phyloP scores from a whole-genome alignment of 768 basidiomycete species.

The Termitomyces sp. region DNA sequence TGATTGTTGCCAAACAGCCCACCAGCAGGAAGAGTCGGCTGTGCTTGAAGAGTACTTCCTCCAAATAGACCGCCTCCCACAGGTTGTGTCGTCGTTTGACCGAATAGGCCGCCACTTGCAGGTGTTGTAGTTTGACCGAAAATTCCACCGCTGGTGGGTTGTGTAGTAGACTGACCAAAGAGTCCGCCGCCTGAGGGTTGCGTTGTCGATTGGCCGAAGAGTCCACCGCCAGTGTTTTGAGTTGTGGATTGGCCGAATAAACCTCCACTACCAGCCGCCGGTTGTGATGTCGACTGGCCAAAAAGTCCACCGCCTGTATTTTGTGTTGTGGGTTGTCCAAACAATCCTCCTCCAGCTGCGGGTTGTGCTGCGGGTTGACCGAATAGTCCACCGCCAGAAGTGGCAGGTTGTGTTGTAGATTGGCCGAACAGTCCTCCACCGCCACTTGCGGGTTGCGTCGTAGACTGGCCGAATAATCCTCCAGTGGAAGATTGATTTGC shows the following conservation, averaged over 20 bases:
- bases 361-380: conserved; percentile 17
- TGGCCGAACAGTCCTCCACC: conserved; percentile 34
- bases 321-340: conserved; percentile 26
- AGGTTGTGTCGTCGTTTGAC: conserved; percentile 22
- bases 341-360: conserved; percentile 26
- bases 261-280: conserved; percentile 6
- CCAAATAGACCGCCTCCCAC: conserved; percentile 21
- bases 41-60: conserved; percentile 29
- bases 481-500: conserved; percentile 15
- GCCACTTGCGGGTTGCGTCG: conserved; percentile 18
- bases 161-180: conserved; percentile 18
- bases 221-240: conserved; percentile 9
- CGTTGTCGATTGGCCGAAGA: conserved; percentile 21
- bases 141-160: conserved; percentile 21
- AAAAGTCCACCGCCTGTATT: conserved; percentile 12
- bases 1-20: conserved; percentile 33
- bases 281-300: conserved; percentile 17
- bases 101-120: conserved; percentile 26
- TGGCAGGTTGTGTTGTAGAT: conserved; percentile 8
- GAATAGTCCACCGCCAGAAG: conserved; percentile 13
- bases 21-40: conserved; percentile 28
- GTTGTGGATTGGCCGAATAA: conserved; percentile 20
- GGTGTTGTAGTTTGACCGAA: conserved; percentile 28
- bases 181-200: conserved; percentile 13
- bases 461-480: conserved; percentile 29